Base-by-base conservation (phyloP, 2,329 filamentous ascomycete species). In the Botryosphaeria dothidea region DNA sequence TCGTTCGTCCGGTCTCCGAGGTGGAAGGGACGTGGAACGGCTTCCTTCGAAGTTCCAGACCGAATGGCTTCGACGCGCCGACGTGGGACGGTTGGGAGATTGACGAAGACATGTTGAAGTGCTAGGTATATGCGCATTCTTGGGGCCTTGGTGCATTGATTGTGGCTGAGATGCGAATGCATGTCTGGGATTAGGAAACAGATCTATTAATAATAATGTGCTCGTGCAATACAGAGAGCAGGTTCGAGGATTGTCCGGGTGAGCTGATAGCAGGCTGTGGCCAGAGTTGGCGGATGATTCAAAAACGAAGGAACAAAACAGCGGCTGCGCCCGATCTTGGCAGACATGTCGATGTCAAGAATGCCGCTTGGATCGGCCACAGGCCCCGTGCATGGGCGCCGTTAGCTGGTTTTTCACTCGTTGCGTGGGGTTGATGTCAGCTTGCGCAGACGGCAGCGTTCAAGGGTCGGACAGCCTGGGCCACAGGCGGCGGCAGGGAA, bases 31-130 rank as follows among this genome's bases (percentile, higher is more conserved):
- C 81, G 13, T 81, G 82, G 71, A 83, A 82, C 69, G 78, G 77
- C 29, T 84, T 83, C 68, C 66, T 80, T 31, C 76, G 82, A 46
- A 80, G 78, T 51, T 81, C 80, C 66, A 77, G 82, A 65, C 84
- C 84, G 4, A 86, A 86, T 73, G 84, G 83, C 2, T 80, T 75
- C 34, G 83, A 86, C 73, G 70, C 71, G 45, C 75, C 84, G 3
- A 80, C 73, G 15, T 86, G 84, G 84, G 73, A 78, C 19, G 75
- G 70, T n/a, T 79, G 77, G 77, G 77, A 79, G 66, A 71, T 79
- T n/a, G 77, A 78, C 61, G 71, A 75, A 36, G 76, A 74, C 49
- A 74, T 79, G 71, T 51, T 79, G 54, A 71, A 41, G 34, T 62
- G 48, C 36, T 66, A 48, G 34, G 27, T 25, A 21, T 46, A 13